phyloP scores from a whole-genome alignment of 1,284 basidiomycete species.

The Cutaneotrichosporon dermatis region DNA sequence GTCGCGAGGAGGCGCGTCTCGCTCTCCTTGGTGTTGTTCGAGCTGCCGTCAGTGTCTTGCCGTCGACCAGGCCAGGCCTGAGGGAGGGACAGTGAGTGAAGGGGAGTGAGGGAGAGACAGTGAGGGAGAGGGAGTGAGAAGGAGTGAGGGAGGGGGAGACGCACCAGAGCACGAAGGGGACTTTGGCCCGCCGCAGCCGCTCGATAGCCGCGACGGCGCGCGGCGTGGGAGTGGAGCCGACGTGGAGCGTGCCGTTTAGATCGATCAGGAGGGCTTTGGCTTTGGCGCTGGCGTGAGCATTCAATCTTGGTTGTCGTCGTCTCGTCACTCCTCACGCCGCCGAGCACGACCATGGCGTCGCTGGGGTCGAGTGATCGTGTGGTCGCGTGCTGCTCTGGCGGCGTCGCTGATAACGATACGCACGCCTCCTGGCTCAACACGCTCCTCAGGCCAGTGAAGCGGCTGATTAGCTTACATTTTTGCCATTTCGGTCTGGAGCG shows the following conservation, averaged over 20 bases:
- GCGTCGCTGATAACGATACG: no score
- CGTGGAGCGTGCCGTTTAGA: slow-evolving; percentile 63
- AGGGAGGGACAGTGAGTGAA: no score
- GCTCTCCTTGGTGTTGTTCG: slow-evolving; percentile 55
- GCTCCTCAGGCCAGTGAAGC: no score
- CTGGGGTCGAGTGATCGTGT: no score
- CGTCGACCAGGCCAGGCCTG: background rate
- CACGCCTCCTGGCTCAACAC: no score
- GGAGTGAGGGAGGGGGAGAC: slow-evolving; percentile 39
- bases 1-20: slow-evolving; percentile 50
- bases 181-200: slow-evolving; percentile 50
- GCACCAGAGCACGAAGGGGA: slow-evolving; percentile 63
- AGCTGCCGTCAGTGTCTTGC: slow-evolving; percentile 26
- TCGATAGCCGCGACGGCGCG: slow-evolving; percentile 56
- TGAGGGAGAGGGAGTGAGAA: background rate
- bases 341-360: no score
- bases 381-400: no score
- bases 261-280: slow-evolving; percentile 59
- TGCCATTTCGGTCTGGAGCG: no score
- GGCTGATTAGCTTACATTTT: no score
- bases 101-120: no score
- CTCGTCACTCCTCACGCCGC: no score
- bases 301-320: no score
- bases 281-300: background rate
- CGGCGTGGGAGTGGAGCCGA: slow-evolving; percentile 55